Evolutionary conservation across 1,284 basidiomycete species (phyloP).

Genomic region (Rhizopogon hawkerae): DNA sequence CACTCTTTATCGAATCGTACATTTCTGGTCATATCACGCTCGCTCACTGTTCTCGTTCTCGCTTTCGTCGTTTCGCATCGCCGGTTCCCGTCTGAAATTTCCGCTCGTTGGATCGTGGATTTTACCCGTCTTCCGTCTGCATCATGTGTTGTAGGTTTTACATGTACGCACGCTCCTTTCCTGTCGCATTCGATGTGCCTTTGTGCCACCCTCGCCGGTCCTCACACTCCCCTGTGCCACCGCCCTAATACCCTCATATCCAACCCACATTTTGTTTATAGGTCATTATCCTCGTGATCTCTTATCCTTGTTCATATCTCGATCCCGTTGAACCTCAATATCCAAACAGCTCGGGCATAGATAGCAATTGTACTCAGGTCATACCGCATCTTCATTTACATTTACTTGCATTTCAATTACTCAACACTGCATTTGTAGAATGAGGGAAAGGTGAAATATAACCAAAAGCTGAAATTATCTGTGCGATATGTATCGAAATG

Average conservation of each 20-base stretch:
- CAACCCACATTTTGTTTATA: constrained; percentile 8
- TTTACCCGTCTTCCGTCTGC: constrained; percentile 10
- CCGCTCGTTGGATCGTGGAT: constrained; percentile 6
- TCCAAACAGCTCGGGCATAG: constrained; percentile 5
- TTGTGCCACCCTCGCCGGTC: background rate
- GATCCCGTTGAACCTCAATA: constrained; percentile 7
- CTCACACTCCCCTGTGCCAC: constrained; percentile 9
- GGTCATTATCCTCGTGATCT: constrained; percentile 4
- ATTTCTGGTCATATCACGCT: constrained; percentile 7
- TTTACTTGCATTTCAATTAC: constrained; percentile 11
- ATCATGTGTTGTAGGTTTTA: constrained; percentile 26
- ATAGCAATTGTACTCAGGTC: constrained; percentile 12
- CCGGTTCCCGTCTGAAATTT: constrained; percentile 5
- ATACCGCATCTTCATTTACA: constrained; percentile 13
- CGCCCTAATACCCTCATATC: constrained; percentile 6
- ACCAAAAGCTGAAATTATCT: background rate
- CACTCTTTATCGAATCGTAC: constrained; percentile 1
- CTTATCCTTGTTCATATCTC: constrained; percentile 22
- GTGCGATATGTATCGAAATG: too few species aligned
- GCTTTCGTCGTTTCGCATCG: background rate
- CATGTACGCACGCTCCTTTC: constrained; percentile 20
- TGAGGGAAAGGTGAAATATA: constrained; percentile 15
- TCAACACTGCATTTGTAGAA: constrained; percentile 21
- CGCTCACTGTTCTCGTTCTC: constrained; percentile 6
- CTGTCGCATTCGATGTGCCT: background rate